phyloP scores from a whole-genome alignment of 441 rosid species.

The Adansonia rubrostipa region DNA sequence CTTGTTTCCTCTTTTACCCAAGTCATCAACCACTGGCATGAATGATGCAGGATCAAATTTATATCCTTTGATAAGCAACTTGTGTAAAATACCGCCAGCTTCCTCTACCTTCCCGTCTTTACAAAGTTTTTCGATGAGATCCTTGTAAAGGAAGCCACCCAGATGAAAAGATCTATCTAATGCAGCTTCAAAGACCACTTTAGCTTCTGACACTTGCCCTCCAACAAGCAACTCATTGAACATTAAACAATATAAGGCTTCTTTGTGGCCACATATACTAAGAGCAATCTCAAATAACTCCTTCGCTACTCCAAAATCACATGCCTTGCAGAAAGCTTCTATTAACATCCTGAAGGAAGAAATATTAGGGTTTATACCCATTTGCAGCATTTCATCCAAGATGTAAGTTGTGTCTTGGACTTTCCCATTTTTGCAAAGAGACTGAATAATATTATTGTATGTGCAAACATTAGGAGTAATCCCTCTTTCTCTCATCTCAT shows the following conservation, averaged over 20 bases:
- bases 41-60: constrained; percentile 82
- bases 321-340: constrained; percentile 72
- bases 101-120: constrained; percentile 64
- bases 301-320: constrained; percentile 63
- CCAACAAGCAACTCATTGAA: constrained; percentile 78
- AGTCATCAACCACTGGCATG: constrained; percentile 89
- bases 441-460: constrained; percentile 71
- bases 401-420: constrained; percentile 74
- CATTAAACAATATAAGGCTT: constrained; percentile 75
- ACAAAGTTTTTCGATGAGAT: constrained; percentile 73
- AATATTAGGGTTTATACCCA: constrained; percentile 70
- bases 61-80: constrained; percentile 72
- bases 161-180: constrained; percentile 64
- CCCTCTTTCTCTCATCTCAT: constrained; percentile 93
- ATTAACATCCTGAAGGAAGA: constrained; percentile 71
- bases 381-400: constrained; percentile 86
- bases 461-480: constrained; percentile 78
- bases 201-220: constrained; percentile 66
- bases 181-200: constrained; percentile 70
- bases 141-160: constrained; percentile 65
- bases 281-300: constrained; percentile 83
- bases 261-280: constrained; percentile 78
- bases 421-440: constrained; percentile 83
- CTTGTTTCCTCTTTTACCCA: constrained; percentile 68
- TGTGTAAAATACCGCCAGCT: constrained; percentile 63